Evolutionary conservation across 257 asterid species (phyloP).

Genomic region (Cinchona pubescens): DNA sequence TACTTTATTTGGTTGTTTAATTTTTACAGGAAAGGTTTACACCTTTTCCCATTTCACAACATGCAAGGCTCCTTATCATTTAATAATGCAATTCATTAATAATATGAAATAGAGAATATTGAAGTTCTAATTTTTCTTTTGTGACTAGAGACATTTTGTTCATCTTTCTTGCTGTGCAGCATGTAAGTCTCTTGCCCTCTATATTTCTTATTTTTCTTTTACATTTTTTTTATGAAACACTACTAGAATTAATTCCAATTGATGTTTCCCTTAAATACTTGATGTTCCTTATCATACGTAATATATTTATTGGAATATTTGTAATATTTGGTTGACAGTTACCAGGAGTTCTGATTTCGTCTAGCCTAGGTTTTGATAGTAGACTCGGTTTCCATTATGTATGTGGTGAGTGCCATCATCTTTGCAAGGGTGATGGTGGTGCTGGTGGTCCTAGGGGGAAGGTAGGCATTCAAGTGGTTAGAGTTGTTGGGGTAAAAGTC

Average conservation of each 20-base stretch:
- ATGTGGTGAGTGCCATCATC: too few species aligned
- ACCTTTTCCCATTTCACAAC: constrained; percentile 94
- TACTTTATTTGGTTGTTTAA: constrained; percentile 1
- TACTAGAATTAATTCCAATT: constrained; percentile 3
- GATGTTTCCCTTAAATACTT: constrained; percentile 12
- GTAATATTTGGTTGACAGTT: constrained; percentile 62
- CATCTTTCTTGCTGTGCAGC: constrained; percentile 79
- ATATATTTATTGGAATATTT: constrained; percentile 62
- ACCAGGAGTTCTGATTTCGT: constrained; percentile 76
- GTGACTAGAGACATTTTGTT: constrained; percentile 89
- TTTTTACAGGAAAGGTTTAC: constrained; percentile 86
- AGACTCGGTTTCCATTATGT: constrained; percentile 82
- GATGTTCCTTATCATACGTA: constrained; percentile 51
- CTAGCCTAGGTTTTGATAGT: constrained; percentile 68
- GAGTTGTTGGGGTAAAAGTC: too few species aligned
- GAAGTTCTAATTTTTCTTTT: constrained; percentile 88
- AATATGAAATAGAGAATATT: constrained; percentile 85
- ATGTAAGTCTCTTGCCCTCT: constrained; percentile 48
- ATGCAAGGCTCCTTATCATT: constrained; percentile 87
- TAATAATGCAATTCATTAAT: constrained; percentile 76
- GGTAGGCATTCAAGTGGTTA: too few species aligned
- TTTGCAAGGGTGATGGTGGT: too few species aligned
- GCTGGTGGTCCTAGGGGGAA: too few species aligned
- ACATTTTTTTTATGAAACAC: neutral
- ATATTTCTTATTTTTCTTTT: constrained; percentile 5